Conservation (phyloP, 108 stramenopile genomes). For the Conticribra weissflogii region DNA sequence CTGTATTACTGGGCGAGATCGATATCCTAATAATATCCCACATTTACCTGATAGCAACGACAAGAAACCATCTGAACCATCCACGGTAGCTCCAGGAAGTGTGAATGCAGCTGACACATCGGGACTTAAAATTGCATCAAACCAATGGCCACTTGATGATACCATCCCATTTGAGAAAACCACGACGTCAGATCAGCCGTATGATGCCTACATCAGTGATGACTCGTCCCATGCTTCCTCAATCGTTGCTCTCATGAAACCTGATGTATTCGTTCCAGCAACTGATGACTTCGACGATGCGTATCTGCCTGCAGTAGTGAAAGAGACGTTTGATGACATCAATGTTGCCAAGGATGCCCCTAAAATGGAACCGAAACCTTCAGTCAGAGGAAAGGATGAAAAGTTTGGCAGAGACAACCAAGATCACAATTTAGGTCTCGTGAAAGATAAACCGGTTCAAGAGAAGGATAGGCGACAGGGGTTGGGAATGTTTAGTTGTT, state of each 20-base stretch:
- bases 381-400: background rate
- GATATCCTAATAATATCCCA: constrained; percentile 22
- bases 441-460: constrained; percentile 1
- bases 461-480: background rate
- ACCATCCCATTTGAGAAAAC: constrained; percentile 16
- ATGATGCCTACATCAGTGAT: constrained; percentile 8
- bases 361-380: background rate
- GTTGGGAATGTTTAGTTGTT: constrained; percentile 24
- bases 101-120: no score
- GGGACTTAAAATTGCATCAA: constrained; percentile 1
- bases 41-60: constrained; percentile 5
- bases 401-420: background rate
- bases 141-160: constrained; percentile 39
- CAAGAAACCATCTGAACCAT: no score
- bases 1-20: no score
- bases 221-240: constrained; percentile 1
- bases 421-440: background rate
- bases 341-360: no score
- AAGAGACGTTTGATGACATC: background rate
- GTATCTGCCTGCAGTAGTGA: background rate
- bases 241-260: background rate
- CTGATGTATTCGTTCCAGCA: background rate
- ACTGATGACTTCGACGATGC: background rate
- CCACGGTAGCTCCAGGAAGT: no score
- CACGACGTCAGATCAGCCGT: background rate